Evolutionary conservation across 306 rosid species (phyloP), one percentile per base, ranked within the genome.

Genomic region (Oemleria cerasiformis): DNA sequence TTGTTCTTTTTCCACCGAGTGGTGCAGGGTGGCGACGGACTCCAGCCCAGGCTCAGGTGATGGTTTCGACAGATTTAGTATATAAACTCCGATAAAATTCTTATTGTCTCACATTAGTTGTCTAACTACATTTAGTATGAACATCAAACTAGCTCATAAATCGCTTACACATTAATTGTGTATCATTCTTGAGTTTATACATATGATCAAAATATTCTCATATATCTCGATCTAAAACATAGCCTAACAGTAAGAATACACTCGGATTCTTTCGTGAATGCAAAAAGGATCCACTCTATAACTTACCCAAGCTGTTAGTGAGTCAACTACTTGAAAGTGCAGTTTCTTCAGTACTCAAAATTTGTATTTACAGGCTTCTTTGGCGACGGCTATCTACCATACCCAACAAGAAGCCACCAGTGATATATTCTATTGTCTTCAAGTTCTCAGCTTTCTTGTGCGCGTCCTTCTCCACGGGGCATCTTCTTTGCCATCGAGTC

Each of bases 401-500:
- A 30, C 2, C 3, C 36, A 30, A 30, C 36, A 20, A 41, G 9
- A 23, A 60, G 20, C 41, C 59, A 78, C 49, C 10, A 16, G 42
- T 45, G 23, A 30, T 41, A 51, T 50, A 10, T 78, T 72, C 71
- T 66, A 55, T 17, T 38, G 12, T 42, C 64, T 2, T 57, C 55
- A 25, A 59, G 44, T 43, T 56, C 60, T 44, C 65, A 49, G 64
- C 61, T 77, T 68, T 61, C 39, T 14, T 69, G 8, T 5, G 83
- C 81, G 0, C 81, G 89, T 23, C 90, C 92, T 83, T 77, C 86
- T 67, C 85, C 91, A 7, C 85, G 87, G n/a, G 92, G 89, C 88
- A 82, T 82, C 83, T 90, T 86, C 91, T 86, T 90, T 12, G n/a
- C 43, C 87, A 43, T 90, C 88, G 96, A 16, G 59, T 94, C 99